phyloP scores from a whole-genome alignment of 2,329 filamentous ascomycete genomes.

The Curvularia sp. region DNA sequence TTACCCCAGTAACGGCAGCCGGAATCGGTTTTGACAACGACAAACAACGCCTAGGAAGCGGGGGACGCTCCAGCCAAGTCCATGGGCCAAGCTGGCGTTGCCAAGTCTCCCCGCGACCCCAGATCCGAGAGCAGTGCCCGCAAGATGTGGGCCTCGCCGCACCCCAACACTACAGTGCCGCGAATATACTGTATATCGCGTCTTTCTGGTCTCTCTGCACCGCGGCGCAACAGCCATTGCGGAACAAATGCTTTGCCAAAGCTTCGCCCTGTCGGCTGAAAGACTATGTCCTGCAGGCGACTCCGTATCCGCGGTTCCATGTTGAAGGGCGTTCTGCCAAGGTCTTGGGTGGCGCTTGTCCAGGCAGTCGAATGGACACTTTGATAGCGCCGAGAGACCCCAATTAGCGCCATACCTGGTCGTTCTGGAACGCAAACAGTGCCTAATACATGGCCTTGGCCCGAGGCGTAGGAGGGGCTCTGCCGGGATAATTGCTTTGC shows the following conservation, averaged over 20 bases:
- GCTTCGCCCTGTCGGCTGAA: slow-evolving; percentile 34
- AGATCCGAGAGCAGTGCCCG: slow-evolving; percentile 12
- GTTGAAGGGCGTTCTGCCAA: slow-evolving; percentile 41
- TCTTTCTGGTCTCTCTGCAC: neutral
- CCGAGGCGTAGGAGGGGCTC: slow-evolving; percentile 31
- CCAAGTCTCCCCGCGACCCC: slow-evolving; percentile 24
- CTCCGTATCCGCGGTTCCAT: slow-evolving; percentile 32
- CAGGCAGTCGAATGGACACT: slow-evolving; percentile 31
- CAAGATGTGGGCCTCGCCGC: neutral
- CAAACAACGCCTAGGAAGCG: slow-evolving; percentile 12
- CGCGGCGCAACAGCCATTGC: neutral
- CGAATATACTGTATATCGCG: slow-evolving; percentile 1
- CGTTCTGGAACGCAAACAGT: slow-evolving; percentile 47
- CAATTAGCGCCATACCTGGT: slow-evolving; percentile 33
- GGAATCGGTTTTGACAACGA: slow-evolving; percentile 16
- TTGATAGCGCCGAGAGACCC: slow-evolving; percentile 36
- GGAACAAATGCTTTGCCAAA: slow-evolving; percentile 28
- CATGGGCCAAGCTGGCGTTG: slow-evolving; percentile 8
- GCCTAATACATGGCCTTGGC: slow-evolving; percentile 44
- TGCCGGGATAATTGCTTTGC: slow-evolving; percentile 21
- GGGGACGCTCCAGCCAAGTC: slow-evolving; percentile 10
- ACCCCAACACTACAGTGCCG: slow-evolving; percentile 1
- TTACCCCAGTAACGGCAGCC: slow-evolving; percentile 19
- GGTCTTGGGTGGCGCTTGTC: slow-evolving; percentile 49
- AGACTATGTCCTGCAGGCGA: slow-evolving; percentile 26